Base-by-base conservation (phyloP, 108 stramenopile species). In the Pinguiococcus pyrenoidosus region DNA sequence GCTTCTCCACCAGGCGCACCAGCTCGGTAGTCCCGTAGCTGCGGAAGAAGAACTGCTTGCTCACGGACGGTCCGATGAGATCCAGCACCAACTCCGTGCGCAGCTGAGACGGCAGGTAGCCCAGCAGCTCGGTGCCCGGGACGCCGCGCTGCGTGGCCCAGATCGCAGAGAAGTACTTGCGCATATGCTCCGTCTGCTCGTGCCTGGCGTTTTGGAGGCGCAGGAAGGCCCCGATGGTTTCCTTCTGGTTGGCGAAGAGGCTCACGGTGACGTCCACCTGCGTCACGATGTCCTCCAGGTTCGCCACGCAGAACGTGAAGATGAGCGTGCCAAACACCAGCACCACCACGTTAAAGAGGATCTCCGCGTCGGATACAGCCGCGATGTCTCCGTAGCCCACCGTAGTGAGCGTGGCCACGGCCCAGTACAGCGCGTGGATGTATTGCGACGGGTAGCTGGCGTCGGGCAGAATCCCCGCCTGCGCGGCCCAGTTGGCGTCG, bases 251-350 rank as follows among this genome's bases (percentile, higher is more conserved):
- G n/a, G 67, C 53, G 56, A 63, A 66, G 20, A 78, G 46, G 35
- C 51, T 72, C 5, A 58, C 62, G 8, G 77, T 78, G 1, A 78
- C 71, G 36, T 78, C 77, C 32, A 74, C 46, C 47, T 78, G 73
- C 32, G 73, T 42, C 23, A 78, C 73, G 14, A 78, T 75, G 48
- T 78, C 77, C 51, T 74, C 72, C 43, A 78, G 24, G 22, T 55
- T 48, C 2, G 58, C 69, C 59, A 78, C 68, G 14, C 72, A 49
- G 8, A 75, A 22, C 4, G 73, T 65, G 53, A 71, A 78, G 26
- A 75, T 59, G 1, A 43, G n/a, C 29, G 57, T 68, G 22, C 71
- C 71, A 4, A 75, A 27, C 14, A 78, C 27, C 7, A 78, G 42
- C 6, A 69, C 53, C 0, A 68, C 30, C 5, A 68, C 67, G 21